Evolutionary conservation across 176 grass and related monocot species (phyloP).

Genomic region (Ensete glaucum): DNA sequence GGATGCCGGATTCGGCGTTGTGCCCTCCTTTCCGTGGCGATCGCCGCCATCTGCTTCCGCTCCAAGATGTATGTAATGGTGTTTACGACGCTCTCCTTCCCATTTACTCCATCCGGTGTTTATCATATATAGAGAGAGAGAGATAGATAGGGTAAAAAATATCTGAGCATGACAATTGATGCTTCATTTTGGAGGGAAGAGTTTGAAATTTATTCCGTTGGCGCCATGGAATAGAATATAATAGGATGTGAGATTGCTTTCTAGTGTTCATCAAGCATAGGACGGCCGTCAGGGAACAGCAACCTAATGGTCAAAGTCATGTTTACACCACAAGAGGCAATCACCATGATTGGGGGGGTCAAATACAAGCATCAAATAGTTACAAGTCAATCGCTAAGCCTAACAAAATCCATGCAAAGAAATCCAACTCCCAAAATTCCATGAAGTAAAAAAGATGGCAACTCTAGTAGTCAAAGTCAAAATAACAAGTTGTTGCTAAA

Average conservation of each 20-base stretch:
- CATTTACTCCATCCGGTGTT: background rate
- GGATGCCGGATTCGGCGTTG: background rate
- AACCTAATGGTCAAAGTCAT: no score
- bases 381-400: background rate
- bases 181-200: background rate
- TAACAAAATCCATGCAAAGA: background rate
- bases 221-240: background rate
- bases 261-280: no score
- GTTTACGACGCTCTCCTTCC: constrained; percentile 13
- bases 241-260: background rate
- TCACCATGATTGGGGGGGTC: background rate
- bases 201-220: background rate
- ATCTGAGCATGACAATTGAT: background rate
- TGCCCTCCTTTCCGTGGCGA: background rate
- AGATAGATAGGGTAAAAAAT: no score
- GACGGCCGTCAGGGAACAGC: no score
- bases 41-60: constrained; percentile 2
- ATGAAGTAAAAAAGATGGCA: background rate
- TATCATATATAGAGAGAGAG: background rate
- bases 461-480: background rate
- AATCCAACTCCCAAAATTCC: background rate
- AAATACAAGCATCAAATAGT: background rate
- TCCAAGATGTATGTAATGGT: no score
- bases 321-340: no score
- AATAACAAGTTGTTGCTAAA: background rate